Base-by-base conservation (phyloP, 2,329 filamentous ascomycete species). In the Simplicillium aogashimaense region DNA sequence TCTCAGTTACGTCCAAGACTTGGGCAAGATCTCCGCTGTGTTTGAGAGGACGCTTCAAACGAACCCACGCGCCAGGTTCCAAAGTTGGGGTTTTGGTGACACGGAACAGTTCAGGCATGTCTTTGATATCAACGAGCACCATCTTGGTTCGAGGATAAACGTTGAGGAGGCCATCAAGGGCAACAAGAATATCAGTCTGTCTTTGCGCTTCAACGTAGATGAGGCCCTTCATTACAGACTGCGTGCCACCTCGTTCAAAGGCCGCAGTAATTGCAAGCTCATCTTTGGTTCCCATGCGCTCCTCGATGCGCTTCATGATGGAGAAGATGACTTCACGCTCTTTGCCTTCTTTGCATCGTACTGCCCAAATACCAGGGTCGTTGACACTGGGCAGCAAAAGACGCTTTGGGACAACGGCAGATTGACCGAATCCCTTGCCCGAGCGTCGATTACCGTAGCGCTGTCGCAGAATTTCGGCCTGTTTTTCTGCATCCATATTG, bases 31-130 rank as follows among this genome's bases (percentile, higher is more conserved):
- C 92, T 15, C 86, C 86, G 32, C 78, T 77, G 61, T 98, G 94
- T 56, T 89, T 84, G 35, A 81, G 74, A 3, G 80, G 81, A 40
- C 86, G 78, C 57, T 80, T 82, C 47, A 97, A 79, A 47, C 92
- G 86, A 38, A 97, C 90, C 75, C 92, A 98, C 30, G 87, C 87
- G 47, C 90, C 90, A 9, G 83, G 84, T 51, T 92, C 80, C 29
- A 98, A 69, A 18, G 81, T 80, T 36, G 88, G 85, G 3, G 84
- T 90, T 66, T 95, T 95, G 45, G 79, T 81, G 20, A 94, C 86
- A 38, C 88, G 80, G 14, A 98, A 72, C n/a, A 98, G 74, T 61
- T 97, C 92, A 2, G 92, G 90, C 81, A 95, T 95, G 62, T 98
- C 92, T 60, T 94, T 94, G 53, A 97, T 88, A 37, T 92, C 86